These are phyloP conservation scores for Auricularia cornea DNA, from an alignment of 768 basidiomycete genomes.

Conservation along the genomic window DNA sequence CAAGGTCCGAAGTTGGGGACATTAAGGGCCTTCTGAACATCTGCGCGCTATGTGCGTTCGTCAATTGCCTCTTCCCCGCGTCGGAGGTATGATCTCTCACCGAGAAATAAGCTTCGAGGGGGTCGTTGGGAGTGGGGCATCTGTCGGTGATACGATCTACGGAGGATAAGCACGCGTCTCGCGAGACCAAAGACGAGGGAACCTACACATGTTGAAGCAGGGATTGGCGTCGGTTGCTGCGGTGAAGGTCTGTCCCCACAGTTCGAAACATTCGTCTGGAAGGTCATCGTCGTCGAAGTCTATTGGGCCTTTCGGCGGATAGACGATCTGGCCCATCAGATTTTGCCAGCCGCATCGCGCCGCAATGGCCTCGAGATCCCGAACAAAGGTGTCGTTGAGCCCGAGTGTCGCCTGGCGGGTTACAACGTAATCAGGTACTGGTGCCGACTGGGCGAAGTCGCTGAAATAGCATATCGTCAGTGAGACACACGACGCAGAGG, in stretches of 20 bases:
- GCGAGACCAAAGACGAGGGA: background rate
- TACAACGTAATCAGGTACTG: background rate
- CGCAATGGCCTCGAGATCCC: background rate
- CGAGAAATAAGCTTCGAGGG: constrained; percentile 1
- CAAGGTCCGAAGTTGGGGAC: background rate
- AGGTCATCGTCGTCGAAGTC: background rate
- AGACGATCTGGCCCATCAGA: background rate
- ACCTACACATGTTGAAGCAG: background rate
- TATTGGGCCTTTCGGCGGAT: background rate
- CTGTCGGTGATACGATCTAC: background rate
- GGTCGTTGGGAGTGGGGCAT: background rate
- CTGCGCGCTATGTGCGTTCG: background rate
- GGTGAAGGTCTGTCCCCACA: background rate
- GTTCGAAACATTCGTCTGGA: background rate
- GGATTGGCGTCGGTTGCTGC: background rate
- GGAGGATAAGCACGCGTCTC: background rate
- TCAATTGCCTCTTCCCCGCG: no score
- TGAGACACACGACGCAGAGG: no score
- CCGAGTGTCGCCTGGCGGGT: background rate
- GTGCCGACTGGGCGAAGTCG: background rate
- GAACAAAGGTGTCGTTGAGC: background rate
- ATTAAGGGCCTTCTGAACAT: constrained; percentile 2
- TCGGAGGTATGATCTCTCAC: no score
- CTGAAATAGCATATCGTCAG: no score
- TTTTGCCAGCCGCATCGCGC: background rate